Evolutionary conservation across 768 basidiomycete species (phyloP).

Genomic region (Sporobolomyces roseus): DNA sequence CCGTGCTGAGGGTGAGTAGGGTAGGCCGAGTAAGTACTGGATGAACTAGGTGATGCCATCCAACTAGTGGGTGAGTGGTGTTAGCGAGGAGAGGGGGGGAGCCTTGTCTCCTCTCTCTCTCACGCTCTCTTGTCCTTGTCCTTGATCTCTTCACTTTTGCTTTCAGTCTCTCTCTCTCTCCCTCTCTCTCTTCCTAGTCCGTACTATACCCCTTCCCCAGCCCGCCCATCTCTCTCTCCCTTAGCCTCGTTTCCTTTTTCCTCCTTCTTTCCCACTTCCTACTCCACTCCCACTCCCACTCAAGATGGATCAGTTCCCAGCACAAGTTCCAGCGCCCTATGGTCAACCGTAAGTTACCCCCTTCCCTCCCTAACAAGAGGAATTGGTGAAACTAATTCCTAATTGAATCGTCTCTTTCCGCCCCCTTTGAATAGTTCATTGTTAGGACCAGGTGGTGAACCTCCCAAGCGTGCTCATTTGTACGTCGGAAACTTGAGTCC

Average conservation of each 20-base stretch:
- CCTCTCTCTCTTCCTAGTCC: background rate
- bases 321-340: constrained; percentile 15
- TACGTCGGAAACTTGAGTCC: constrained; percentile 98
- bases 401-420: background rate
- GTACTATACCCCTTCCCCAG: background rate
- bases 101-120: background rate
- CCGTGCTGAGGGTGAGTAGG: constrained; percentile 11
- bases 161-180: background rate
- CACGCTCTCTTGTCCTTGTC: background rate
- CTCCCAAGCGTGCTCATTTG: constrained; percentile 69
- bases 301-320: constrained; percentile 33
- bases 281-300: background rate
- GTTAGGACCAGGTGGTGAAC: constrained; percentile 21
- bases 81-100: background rate
- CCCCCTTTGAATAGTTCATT: constrained; percentile 4
- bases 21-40: too few species aligned
- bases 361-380: background rate
- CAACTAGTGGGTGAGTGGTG: background rate
- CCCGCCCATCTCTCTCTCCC: background rate
- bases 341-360: constrained; percentile 2
- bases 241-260: background rate
- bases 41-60: constrained; percentile 2
- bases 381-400: too few species aligned
- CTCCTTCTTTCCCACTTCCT: background rate
- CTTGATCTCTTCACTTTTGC: background rate